Evolutionary conservation across 208 protist genomes (phyloP).

Genomic region (Trichomonas vaginalis): DNA sequence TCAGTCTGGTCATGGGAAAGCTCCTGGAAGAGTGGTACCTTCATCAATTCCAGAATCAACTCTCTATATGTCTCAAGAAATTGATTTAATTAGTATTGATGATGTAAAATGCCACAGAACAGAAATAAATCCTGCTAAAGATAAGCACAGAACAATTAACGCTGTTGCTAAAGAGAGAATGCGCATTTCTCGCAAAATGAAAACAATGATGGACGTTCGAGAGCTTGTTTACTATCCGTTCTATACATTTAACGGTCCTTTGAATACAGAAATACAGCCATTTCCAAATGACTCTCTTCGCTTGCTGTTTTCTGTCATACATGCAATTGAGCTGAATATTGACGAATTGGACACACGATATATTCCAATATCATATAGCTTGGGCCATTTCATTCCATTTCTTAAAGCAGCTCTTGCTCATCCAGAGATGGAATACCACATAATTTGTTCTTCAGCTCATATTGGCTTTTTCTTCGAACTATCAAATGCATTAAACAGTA

Average conservation of each 20-base stretch:
- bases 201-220: neutral
- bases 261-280: neutral
- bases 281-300: neutral
- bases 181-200: neutral
- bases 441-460: neutral
- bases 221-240: neutral
- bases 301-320: neutral
- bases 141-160: neutral
- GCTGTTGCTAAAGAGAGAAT: neutral
- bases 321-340: neutral
- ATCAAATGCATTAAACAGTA: neutral
- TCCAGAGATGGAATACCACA: neutral
- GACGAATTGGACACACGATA: neutral
- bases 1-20: neutral
- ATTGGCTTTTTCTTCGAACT: neutral
- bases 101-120: neutral
- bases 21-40: neutral
- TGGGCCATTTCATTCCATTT: neutral
- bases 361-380: neutral
- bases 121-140: neutral
- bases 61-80: neutral
- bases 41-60: neutral
- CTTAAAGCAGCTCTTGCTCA: neutral
- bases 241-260: neutral
- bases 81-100: neutral